Conservation (phyloP, 1,284 basidiomycete species). For the Tremellales sp. region DNA sequence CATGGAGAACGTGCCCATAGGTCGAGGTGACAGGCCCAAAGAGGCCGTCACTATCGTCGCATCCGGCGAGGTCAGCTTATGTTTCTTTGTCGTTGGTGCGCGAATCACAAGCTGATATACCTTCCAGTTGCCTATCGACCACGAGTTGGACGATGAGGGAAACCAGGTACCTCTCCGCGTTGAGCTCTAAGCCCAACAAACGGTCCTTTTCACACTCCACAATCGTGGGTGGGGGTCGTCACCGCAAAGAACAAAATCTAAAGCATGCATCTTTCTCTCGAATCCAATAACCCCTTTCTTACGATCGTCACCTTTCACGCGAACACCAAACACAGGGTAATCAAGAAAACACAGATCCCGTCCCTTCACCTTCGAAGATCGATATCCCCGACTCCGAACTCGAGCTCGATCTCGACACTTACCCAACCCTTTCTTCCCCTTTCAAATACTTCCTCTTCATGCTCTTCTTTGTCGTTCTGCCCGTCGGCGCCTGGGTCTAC, state of each 20-base stretch:
- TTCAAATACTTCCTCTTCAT: conserved; percentile 53
- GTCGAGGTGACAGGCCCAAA: conserved; percentile 62
- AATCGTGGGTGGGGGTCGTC: conserved; percentile 1
- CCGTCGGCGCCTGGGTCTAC: conserved; percentile 57
- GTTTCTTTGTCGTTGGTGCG: not conserved
- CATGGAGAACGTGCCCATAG: conserved; percentile 69
- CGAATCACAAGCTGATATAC: not conserved
- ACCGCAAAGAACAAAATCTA: conserved; percentile 20
- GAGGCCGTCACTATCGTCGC: conserved; percentile 70
- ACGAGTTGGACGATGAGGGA: conserved; percentile 60
- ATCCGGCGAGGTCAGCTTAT: conserved; percentile 67
- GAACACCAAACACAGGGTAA: conserved; percentile 8
- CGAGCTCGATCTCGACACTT: conserved; percentile 9
- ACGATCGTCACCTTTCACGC: not conserved
- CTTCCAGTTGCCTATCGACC: conserved; percentile 61
- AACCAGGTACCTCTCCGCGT: conserved; percentile 84
- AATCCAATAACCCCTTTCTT: not conserved
- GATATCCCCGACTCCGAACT: conserved; percentile 9
- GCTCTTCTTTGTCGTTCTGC: conserved; percentile 53
- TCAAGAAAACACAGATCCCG: conserved; percentile 1
- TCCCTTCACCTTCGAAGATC: conserved; percentile 2
- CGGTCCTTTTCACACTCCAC: conserved; percentile 2
- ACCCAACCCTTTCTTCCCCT: conserved; percentile 35
- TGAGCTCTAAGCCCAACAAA: conserved; percentile 66
- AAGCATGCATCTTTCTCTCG: conserved; percentile 26